These are phyloP conservation scores for Kwoniella pini DNA, from an alignment of 768 basidiomycete species.

Conservation along the genomic window DNA sequence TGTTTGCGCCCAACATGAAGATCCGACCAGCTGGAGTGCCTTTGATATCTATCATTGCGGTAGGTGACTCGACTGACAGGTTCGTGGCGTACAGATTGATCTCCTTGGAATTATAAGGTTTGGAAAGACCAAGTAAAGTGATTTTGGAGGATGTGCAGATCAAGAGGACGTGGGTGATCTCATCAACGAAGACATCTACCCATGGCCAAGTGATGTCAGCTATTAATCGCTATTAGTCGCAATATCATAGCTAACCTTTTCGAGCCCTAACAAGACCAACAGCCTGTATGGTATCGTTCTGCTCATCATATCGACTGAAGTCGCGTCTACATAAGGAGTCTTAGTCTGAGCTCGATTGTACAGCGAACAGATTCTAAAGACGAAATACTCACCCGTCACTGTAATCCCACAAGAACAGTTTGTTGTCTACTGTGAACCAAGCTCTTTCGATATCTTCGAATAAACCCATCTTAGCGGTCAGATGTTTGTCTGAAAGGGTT, in stretches of 20 bases:
- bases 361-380: too few relatives aligned
- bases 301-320: slow-evolving; percentile 86
- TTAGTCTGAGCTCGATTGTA: too few relatives aligned
- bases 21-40: slow-evolving; percentile 81
- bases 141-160: slow-evolving; percentile 83
- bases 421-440: slow-evolving; percentile 93
- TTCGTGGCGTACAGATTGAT: slow-evolving; percentile 90
- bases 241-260: slow-evolving; percentile 29
- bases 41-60: slow-evolving; percentile 80
- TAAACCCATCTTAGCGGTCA: slow-evolving; percentile 66
- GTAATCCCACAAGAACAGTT: slow-evolving; percentile 96
- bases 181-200: slow-evolving; percentile 77
- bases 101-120: slow-evolving; percentile 64
- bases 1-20: slow-evolving; percentile 82
- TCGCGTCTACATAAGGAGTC: slow-evolving; percentile 64
- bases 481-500: slow-evolving; percentile 34
- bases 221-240: background rate
- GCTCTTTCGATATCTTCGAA: slow-evolving; percentile 90
- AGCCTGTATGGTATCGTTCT: slow-evolving; percentile 82
- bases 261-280: slow-evolving; percentile 80
- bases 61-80: slow-evolving; percentile 59
- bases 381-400: slow-evolving; percentile 84
- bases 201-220: background rate
- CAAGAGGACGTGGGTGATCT: slow-evolving; percentile 83
- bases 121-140: slow-evolving; percentile 74